Percentiles rank a stretch among this genome's conserved stretches.
Conservation (phyloP, 441 rosid species). For the Melastoma candidum region DNA sequence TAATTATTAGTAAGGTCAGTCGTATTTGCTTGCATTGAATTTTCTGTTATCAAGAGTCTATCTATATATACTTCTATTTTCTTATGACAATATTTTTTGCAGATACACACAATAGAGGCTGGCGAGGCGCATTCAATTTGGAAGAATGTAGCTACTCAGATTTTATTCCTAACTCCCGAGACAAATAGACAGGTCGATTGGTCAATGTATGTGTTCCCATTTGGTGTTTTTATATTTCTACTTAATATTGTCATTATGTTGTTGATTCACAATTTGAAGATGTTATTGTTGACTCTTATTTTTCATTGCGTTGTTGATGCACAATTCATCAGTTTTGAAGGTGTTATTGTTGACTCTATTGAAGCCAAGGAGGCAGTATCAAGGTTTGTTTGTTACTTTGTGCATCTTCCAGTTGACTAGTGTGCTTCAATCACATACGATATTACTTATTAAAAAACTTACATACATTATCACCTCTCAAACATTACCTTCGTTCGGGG, state of each 20-base stretch:
- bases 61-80: conserved; percentile 10
- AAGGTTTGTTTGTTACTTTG: conserved; percentile 36
- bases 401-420: background rate
- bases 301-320: conserved; percentile 9
- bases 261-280: background rate
- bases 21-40: background rate
- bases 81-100: conserved; percentile 22
- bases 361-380: conserved; percentile 75
- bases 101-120: conserved; percentile 62
- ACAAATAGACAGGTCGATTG: conserved; percentile 59
- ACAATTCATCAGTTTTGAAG: conserved; percentile 66
- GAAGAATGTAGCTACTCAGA: conserved; percentile 54
- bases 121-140: conserved; percentile 54
- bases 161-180: conserved; percentile 43
- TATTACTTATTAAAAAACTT: too few relatives aligned
- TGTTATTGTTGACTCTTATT: background rate
- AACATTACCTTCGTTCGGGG: too few relatives aligned
- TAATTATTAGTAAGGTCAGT: background rate
- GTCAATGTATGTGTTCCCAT: conserved; percentile 56
- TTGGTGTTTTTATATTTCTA: conserved; percentile 5
- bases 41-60: conserved; percentile 25
- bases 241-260: background rate
- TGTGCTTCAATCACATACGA: too few relatives aligned
- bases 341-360: conserved; percentile 71
- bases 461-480: too few relatives aligned